Evolutionary conservation across 2,329 filamentous ascomycete species (phyloP), one percentile per base, ranked within the genome.

Genomic region (Diaporthe ampelina): DNA sequence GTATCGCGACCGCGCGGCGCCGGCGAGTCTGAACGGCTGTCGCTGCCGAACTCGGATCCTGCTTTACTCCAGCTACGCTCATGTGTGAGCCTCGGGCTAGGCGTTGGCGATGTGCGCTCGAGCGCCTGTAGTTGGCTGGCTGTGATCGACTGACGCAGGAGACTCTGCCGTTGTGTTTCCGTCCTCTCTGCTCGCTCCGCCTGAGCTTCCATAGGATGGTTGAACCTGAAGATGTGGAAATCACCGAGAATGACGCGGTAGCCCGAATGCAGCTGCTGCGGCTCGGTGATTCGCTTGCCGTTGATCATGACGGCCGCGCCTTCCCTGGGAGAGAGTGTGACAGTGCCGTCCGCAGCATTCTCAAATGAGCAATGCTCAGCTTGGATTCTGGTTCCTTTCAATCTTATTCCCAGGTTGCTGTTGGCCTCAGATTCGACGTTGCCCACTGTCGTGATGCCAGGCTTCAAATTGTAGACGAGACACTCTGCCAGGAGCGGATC

Each of bases 301-400:
- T 99, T 99, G 70, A 99, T 95, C 97, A 99, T 99, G 74, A 99
- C 94, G 15, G 95, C 95, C 0, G 97, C 97, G n/a, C 94, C 95
- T 79, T 97, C 95, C 76, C 90, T 93, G 0, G 97, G 97, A 43
- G 97, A 90, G 26, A 99, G 88, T 0, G 95, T 98, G n/a, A 99
- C 97, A 3, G 94, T 92, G 72, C 96, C 97, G 79, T 99, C 96
- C 35, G 84, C 85, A 24, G 70, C 70, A 80, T 99, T 98, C 77
- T 99, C 96, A 80, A 99, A 98, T 0, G 90, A 93, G 83, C 97
- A 99, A 83, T 99, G 97, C 70, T 98, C 93, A 76, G 94, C 92
- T 59, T 98, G 86, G 76, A 99, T 98, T 79, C 96, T 94, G 15
- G 94, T 96, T 4, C 97, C 97, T 80, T 98, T 98, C 57, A 99